Evolutionary conservation across 2,329 filamentous ascomycete genomes (phyloP), one percentile per base, ranked within the genome.

Genomic region (Dactylellina leptospora): DNA sequence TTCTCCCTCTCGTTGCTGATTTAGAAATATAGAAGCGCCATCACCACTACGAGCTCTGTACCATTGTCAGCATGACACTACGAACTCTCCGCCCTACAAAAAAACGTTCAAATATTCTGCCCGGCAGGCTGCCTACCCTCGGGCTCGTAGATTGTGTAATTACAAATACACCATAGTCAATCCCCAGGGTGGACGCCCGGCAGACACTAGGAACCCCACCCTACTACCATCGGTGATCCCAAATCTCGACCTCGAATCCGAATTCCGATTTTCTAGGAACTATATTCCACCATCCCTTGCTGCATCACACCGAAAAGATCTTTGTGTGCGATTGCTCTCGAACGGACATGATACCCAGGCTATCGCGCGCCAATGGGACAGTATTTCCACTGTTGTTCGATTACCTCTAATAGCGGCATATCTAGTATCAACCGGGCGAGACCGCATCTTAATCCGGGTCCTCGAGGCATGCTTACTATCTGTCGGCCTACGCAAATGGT

Each of bases 381-480:
- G 5, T 2, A 16, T 38, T 9, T 30, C 4, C 3, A 13, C 33
- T 25, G 28, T 51, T 3, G 11, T 27, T 4, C 33, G 47, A 16
- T 5, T 64, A 23, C 36, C 59, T 18, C 16, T 50, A 3, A 47
- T 72, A 3, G 68, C 45, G 16, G 51, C 59, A 1, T 60, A 72
- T 27, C 25, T 72, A 6, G 36, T 30, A 6, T 59, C 53, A 4
- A 64, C 51, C 1, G 9, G 40, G n/a, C 47, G 53, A 28, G 54
- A 64, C 20, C 59, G 59, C 6, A 45, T 53, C 23, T 33, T 72
- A 5, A 51, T 72, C 18, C 68, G 68, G 2, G 2, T 63, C 1
- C 38, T 72, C 10, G 48, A 72, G 40, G 53, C 36, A 4, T 64
- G 51, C 18, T 27, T 64, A 8, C 30, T 40, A 5, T 44, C 47